Evolutionary conservation across 306 rosid species (phyloP), one percentile per base, ranked within the genome.

Genomic region (Trifolium dubium): DNA sequence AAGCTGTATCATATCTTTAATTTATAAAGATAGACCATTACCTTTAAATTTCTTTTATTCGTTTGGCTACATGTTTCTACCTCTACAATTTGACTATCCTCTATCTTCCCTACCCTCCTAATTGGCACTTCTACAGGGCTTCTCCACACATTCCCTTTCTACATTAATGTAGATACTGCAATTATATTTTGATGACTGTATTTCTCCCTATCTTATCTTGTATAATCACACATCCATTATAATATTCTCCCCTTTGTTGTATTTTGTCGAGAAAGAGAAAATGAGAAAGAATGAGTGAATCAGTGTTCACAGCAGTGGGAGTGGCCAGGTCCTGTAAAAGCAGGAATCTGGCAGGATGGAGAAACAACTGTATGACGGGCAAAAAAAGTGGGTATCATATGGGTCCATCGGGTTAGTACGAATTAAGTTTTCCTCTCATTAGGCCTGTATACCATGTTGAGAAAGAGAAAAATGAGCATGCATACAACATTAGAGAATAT

Each of bases 161-260:
- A 61, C 67, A 35, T 62, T 62, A 62, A 34, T 55, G 7, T n/a
- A n/a, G 67, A 44, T 17, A n/a, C 46, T 17, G 15, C 67, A 62
- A 34, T 34, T 35, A 34, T n/a, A n/a, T 62, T 62, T 62, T 34
- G 3, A 35, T 62, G 12, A 15, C n/a, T 62, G 67, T 37, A 35
- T 62, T 62, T 62, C 3, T 62, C 44, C 67, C 12, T 34, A 62
- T 62, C 43, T n/a, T 61, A 43, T 61, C n/a, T 62, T 62, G 29
- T 62, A 14, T 35, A 62, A 8, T 44, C n/a, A 37, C 67, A 32
- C 44, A 62, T 62, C 46, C 28, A 61, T 61, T 61, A 9, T 34
- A 62, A 62, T 44, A 34, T 35, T 32, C 67, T 63, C 67, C 43
- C 46, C 30, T 63, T 34, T 63, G 61, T 55, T 55, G 32, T 14